phyloP scores from a whole-genome alignment of 202 grass and related monocot genomes.

The Bolboschoenoplectus hybrid region DNA sequence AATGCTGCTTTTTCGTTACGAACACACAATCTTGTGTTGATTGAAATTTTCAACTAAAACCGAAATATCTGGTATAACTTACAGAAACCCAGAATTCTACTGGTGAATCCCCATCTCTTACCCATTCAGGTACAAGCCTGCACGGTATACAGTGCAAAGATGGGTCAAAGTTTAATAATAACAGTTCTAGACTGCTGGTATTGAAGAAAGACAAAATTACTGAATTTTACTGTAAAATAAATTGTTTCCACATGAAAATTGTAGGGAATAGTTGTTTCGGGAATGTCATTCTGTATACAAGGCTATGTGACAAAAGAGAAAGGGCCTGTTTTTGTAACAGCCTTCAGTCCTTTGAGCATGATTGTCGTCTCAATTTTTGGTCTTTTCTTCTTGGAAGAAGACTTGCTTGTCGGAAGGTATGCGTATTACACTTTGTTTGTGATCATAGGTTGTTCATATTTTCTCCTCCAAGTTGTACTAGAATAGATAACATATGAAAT shows the following conservation, averaged over 20 bases:
- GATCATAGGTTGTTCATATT: not conserved
- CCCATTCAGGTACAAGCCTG: not conserved
- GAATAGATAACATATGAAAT: not conserved
- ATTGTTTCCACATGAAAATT: conserved; percentile 11
- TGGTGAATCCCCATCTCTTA: conserved; percentile 13
- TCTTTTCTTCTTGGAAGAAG: conserved; percentile 40
- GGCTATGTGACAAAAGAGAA: conserved; percentile 37
- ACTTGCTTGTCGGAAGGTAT: conserved; percentile 42
- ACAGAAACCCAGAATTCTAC: not conserved
- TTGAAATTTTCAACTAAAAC: not conserved
- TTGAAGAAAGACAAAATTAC: not conserved
- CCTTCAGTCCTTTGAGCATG: conserved; percentile 44
- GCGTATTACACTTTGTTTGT: conserved; percentile 1
- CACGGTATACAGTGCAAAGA: not conserved
- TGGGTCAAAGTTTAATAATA: not conserved
- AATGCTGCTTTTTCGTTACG: not conserved
- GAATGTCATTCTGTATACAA: conserved; percentile 39
- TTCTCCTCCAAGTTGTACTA: not conserved
- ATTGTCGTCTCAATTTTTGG: conserved; percentile 40
- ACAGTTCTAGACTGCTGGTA: not conserved
- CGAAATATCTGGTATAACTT: conserved; percentile 4
- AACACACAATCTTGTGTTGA: not conserved
- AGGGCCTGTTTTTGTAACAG: conserved; percentile 39
- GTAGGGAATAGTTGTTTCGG: conserved; percentile 37
- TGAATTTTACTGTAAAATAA: not conserved